Base-by-base conservation (phyloP, 495 filamentous ascomycete species). In the Terfezia boudieri region DNA sequence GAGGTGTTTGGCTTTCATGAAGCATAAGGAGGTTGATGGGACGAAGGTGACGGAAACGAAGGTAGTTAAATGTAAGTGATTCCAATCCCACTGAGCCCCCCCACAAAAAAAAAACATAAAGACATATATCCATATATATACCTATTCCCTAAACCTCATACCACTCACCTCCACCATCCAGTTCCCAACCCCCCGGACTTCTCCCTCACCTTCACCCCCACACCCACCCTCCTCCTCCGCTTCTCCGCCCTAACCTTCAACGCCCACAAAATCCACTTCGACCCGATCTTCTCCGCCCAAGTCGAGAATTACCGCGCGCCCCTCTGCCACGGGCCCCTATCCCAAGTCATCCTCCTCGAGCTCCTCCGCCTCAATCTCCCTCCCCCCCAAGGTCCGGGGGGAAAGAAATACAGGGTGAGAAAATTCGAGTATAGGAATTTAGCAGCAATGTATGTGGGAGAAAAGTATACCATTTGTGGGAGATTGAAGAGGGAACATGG, bases 251-350 rank as follows among this genome's bases (percentile, higher is more conserved):
- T 86, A 22, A 84, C 80, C 3, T 83, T 81, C 64, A 84, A 84
- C 56, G 76, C 71, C 0, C 82, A 84, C 59, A 82, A 76, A 64
- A 84, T 84, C 43, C 81, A 84, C 61, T 83, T 81, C 61, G 78
- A 77, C 37, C 74, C 71, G 4, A 55, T 70, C 14, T 93, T 85
- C 67, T 78, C 78, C 20, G 73, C 73, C 17, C 69, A 76, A 35
- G 67, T 76, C 2, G 89, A 96, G 66, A 84, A 82, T 8, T 78
- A 89, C 64, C 74, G 71, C 11, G 74, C 79, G 52, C 69, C 84
- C 23, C 73, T 96, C 11, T 82, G 94, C 35, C 89, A 95, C 61
- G 89, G 89, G 0, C 89, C 89, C 0, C 70, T 96, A 59, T 76
- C 76, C n/a, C 68, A 89, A 43, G 77, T 79, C 1, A 65, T 95